These are phyloP conservation scores for Russula abietina DNA, from an alignment of 768 basidiomycete genomes.

Conservation along the genomic window DNA sequence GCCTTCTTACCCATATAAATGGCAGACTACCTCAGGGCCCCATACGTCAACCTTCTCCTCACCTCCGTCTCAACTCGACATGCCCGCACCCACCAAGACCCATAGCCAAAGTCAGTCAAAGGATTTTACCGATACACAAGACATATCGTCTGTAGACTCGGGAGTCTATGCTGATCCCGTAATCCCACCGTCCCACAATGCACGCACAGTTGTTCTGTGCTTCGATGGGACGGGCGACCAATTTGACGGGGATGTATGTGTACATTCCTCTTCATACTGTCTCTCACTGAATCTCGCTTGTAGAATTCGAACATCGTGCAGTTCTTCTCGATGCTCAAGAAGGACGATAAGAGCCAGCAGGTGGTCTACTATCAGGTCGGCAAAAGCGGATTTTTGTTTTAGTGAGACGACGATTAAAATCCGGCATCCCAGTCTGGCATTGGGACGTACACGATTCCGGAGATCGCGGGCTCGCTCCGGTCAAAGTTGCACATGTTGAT, in stretches of 20 bases:
- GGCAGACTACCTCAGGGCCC: no score
- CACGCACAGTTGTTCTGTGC: slow-evolving; percentile 57
- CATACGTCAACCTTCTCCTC: no score
- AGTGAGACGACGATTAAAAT: neutral
- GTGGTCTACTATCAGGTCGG: slow-evolving; percentile 70
- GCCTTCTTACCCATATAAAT: no score
- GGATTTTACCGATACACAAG: neutral
- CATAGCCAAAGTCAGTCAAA: neutral
- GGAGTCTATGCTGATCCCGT: slow-evolving; percentile 14
- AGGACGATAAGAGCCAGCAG: slow-evolving; percentile 54
- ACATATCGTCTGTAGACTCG: neutral
- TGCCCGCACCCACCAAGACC: no score
- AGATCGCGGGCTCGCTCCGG: slow-evolving; percentile 52
- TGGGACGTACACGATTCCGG: slow-evolving; percentile 61
- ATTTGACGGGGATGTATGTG: slow-evolving; percentile 56
- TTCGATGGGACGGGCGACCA: slow-evolving; percentile 64
- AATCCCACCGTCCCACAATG: slow-evolving; percentile 25
- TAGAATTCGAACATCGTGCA: slow-evolving; percentile 73
- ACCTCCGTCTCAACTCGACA: no score
- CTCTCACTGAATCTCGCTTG: neutral
- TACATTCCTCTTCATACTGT: neutral
- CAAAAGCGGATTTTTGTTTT: neutral
- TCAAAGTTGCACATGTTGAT: slow-evolving; percentile 49
- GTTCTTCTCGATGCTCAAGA: slow-evolving; percentile 63
- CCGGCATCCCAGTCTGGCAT: slow-evolving; percentile 50